Percentiles rank a stretch among this genome's conserved stretches.
Evolutionary conservation across 305 asterid species (phyloP).

Genomic region (Coffea humblotiana): DNA sequence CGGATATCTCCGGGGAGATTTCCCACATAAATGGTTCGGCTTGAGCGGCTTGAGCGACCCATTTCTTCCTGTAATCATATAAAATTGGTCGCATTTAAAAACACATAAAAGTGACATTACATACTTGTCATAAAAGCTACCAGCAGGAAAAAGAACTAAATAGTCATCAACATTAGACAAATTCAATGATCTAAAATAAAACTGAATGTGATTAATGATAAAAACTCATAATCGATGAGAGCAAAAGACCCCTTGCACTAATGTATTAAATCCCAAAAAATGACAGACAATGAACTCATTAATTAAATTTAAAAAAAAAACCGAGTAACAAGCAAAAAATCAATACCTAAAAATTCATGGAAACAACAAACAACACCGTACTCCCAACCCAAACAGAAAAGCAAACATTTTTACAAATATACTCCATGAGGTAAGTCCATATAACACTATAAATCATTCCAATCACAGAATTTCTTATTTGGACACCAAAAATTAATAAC

Average conservation of each 20-base stretch:
- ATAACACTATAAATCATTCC: neutral
- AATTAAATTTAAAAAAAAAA: neutral
- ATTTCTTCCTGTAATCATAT: conserved; percentile 39
- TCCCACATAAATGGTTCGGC: conserved; percentile 77
- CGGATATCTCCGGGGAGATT: conserved; percentile 85
- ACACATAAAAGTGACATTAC: neutral
- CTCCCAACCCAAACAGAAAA: neutral
- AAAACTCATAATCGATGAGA: neutral
- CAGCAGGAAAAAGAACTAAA: neutral
- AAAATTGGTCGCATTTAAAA: neutral
- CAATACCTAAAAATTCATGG: neutral
- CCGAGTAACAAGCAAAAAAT: neutral
- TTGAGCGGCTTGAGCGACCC: conserved; percentile 65
- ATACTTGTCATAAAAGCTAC: neutral
- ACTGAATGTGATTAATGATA: neutral
- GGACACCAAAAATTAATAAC: neutral
- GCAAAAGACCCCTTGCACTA: neutral
- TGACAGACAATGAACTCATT: neutral
- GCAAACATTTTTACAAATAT: neutral
- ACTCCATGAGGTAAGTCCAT: neutral
- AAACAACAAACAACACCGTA: too few relatives aligned
- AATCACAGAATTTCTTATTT: neutral
- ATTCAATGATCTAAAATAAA: neutral
- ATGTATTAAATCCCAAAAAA: neutral
- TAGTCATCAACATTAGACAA: neutral